Evolutionary conservation across 2,329 filamentous ascomycete genomes (phyloP), one percentile per base, ranked within the genome.

Genomic region (Penicillium sp.): DNA sequence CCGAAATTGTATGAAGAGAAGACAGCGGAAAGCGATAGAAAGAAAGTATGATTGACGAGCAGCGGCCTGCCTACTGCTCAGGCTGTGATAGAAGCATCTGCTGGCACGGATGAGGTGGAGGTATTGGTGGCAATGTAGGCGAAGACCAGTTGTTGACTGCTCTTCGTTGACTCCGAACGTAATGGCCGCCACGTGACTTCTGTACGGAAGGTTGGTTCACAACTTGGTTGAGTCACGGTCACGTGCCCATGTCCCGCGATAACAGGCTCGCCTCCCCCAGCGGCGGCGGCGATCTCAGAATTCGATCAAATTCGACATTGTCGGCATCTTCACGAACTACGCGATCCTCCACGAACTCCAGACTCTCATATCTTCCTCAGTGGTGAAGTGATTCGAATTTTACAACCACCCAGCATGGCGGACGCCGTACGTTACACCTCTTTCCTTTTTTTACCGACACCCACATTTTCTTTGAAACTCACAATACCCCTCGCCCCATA

Each of bases 371-470:
- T 49, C 43, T 31, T 39, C 6, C 28, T 3, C 52, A 5, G 60
- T 58, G 56, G 63, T 65, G 53, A 57, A 66, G 53, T 41, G 35
- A 62, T 55, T 57, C 47, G 54, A 57, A 63, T 54, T n/a, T 42
- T 53, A 41, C 59, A 63, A 50, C 61, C 61, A 63, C 57, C 49
- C 58, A 75, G 61, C 53, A 79, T 79, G 77, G 76, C 76, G 69
- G 77, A 79, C 63, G 69, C 72, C 67, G 77, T 79, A 78, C 71
- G 76, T 79, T 75, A 74, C 71, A 70, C 63, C 63, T 67, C 60
- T 67, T 70, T 69, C 69, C 65, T 65, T 70, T 47, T 65, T 73
- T 73, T 74, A 69, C 71, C 72, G 73, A 75, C 64, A 66, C 69
- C 73, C 75, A 76, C 75, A 76, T 73, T 75, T 76, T 75, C 71